These are phyloP conservation scores for Marasmius tenuissimus DNA, from an alignment of 1,284 basidiomycete species.

Conservation along the genomic window DNA sequence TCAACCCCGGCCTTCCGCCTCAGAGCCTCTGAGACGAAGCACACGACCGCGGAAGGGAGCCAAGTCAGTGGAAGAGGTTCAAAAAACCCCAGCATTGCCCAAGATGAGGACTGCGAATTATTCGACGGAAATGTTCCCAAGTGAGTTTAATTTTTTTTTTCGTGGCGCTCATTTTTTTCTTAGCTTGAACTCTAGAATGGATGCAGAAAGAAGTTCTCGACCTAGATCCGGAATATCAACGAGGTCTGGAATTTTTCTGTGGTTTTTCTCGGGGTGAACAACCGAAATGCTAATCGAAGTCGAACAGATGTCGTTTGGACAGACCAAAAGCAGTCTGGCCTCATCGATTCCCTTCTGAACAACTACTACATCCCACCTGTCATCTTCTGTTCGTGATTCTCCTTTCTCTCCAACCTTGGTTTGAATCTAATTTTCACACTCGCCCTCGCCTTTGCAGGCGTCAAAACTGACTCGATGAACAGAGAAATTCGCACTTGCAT, in stretches of 20 bases:
- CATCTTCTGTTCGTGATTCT: constrained; percentile 6
- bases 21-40: not conserved
- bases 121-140: not conserved
- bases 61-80: too few species aligned
- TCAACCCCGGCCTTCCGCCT: not conserved
- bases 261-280: not conserved
- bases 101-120: too few species aligned
- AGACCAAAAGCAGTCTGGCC: not conserved
- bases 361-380: constrained; percentile 5
- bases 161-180: not conserved
- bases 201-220: constrained; percentile 1
- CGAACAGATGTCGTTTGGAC: constrained; percentile 8
- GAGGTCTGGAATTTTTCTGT: not conserved
- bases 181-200: not conserved
- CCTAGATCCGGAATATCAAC: constrained; percentile 7
- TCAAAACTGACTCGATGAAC: not conserved
- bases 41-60: too few species aligned
- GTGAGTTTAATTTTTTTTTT: not conserved
- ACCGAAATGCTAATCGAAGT: too few species aligned
- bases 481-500: not conserved
- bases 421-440: too few species aligned
- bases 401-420: not conserved
- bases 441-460: not conserved
- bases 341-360: constrained; percentile 8
- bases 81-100: too few species aligned